Conservation (phyloP, 331 rosid genomes). For the Rhamnella rubrinervis region DNA sequence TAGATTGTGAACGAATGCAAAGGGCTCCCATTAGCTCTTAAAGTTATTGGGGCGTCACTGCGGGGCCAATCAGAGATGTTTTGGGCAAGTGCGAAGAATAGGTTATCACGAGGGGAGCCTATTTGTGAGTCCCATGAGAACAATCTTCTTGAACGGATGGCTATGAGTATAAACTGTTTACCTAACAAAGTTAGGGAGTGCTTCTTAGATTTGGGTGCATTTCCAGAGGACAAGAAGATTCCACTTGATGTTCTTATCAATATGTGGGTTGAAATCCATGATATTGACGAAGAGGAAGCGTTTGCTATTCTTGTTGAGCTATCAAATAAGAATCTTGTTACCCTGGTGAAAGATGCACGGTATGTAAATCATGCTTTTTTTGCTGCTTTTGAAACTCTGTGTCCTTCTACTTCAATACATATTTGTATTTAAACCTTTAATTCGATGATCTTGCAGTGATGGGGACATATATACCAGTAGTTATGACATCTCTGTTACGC, state of each 20-base stretch:
- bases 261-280: constrained; percentile 83
- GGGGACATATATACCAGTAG: constrained; percentile 66
- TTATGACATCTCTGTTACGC: constrained; percentile 73
- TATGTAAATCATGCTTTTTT: constrained; percentile 28
- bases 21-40: constrained; percentile 88
- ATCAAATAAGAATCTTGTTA: constrained; percentile 76
- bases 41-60: constrained; percentile 92
- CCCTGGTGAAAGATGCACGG: constrained; percentile 76
- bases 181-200: constrained; percentile 59
- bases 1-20: constrained; percentile 90
- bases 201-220: constrained; percentile 78
- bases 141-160: constrained; percentile 69
- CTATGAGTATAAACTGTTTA: constrained; percentile 53
- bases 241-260: constrained; percentile 78
- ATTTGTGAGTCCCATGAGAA: constrained; percentile 70
- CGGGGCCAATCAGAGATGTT: constrained; percentile 66
- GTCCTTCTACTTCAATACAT: not conserved
- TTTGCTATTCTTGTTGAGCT: constrained; percentile 76
- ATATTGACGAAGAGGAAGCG: constrained; percentile 57
- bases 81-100: constrained; percentile 67
- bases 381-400: not conserved
- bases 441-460: constrained; percentile 49
- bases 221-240: constrained; percentile 83
- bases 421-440: not conserved
- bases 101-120: constrained; percentile 68